Evolutionary conservation across 257 asterid species (phyloP).

Genomic region (Nicotiana otophora): DNA sequence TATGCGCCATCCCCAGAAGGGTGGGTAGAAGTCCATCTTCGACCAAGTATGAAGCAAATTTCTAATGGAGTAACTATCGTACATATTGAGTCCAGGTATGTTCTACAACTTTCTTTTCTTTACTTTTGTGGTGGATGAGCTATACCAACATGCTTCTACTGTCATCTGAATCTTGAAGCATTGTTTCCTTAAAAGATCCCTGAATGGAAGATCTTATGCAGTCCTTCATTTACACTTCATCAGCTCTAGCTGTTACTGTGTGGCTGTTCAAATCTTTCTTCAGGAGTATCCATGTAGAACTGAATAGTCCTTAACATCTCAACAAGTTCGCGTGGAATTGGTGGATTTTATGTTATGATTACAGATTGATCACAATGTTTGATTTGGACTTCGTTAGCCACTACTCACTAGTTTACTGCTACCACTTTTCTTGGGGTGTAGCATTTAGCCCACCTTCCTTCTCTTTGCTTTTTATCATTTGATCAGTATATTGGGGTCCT

Average conservation of each 20-base stretch:
- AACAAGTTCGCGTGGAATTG: neutral
- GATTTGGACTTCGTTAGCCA: neutral
- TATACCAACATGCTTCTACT: neutral
- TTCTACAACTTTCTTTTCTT: neutral
- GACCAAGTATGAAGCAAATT: conserved; percentile 54
- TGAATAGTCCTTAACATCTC: neutral
- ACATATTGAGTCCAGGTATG: conserved; percentile 70
- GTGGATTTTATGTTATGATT: neutral
- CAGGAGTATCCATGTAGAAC: neutral
- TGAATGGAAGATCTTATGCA: neutral
- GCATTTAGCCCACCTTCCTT: neutral
- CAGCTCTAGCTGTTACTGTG: neutral
- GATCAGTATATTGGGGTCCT: neutral
- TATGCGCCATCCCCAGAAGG: conserved; percentile 63
- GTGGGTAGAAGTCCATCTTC: conserved; percentile 84
- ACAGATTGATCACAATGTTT: neutral
- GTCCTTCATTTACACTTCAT: neutral
- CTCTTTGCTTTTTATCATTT: neutral
- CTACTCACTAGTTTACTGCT: neutral
- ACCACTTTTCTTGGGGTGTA: neutral
- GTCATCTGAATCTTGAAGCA: neutral
- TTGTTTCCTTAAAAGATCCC: neutral
- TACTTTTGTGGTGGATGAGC: neutral
- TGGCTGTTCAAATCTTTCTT: neutral
- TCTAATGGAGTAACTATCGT: conserved; percentile 37